Percentiles rank a stretch among this genome's conserved stretches.
Conservation (phyloP, 1,284 basidiomycete genomes). For the Mycosarcoma maydis region DNA sequence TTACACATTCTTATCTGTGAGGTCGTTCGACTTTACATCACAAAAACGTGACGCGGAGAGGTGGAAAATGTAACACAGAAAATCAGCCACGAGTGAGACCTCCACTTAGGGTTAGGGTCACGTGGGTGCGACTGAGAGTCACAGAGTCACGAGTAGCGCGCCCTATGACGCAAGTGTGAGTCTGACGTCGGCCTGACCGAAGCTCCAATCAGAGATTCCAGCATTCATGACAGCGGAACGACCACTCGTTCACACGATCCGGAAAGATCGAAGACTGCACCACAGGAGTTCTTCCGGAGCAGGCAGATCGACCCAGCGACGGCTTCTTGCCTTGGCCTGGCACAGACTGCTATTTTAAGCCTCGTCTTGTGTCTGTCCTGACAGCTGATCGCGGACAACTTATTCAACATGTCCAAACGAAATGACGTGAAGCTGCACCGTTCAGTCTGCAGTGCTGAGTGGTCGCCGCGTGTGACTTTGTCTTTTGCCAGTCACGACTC, state of each 20-base stretch:
- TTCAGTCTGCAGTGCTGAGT: conserved; percentile 28
- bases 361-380: not conserved
- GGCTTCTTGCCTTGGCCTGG: too few relatives aligned
- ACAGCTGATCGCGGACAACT: not conserved
- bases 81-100: too few relatives aligned
- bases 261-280: conserved; percentile 9
- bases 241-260: conserved; percentile 19
- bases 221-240: not conserved
- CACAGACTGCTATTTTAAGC: conserved; percentile 30
- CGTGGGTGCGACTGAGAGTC: too few relatives aligned
- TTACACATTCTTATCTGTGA: too few relatives aligned
- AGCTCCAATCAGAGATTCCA: conserved; percentile 18
- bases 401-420: too few relatives aligned
- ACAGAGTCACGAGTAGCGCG: too few relatives aligned
- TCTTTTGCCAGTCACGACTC: not conserved
- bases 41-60: too few relatives aligned
- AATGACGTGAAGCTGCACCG: conserved; percentile 40
- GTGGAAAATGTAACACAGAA: too few relatives aligned
- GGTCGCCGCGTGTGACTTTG: not conserved
- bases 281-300: conserved; percentile 4
- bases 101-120: too few relatives aligned
- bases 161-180: conserved; percentile 36
- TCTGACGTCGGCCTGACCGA: not conserved
- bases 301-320: conserved; percentile 3
- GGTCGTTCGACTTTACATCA: too few relatives aligned